Evolutionary conservation across 1,284 basidiomycete species (phyloP), one percentile per base, ranked within the genome.

Genomic region (Apiotrichum veenhuisii): DNA sequence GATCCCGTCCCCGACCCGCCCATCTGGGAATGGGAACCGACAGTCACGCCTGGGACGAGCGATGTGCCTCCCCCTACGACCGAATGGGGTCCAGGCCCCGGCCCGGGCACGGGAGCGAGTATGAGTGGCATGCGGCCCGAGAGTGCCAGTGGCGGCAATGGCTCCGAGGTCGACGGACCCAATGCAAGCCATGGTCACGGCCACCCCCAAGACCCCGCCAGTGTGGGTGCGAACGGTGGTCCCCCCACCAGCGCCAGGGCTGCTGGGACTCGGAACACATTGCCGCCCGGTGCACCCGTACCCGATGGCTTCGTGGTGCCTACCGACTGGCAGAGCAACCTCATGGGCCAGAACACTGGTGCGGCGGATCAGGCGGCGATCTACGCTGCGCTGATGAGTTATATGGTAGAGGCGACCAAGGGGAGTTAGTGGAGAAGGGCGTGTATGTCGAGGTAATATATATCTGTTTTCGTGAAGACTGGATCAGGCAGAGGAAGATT

Each of bases 391-490:
- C 54, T 68, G 15, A 66, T 68, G 65, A 61, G 57, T 26, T 68
- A 65, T 51, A 64, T 68, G 60, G 45, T 66, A 14, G 60, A 66
- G 49, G 64, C 64, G 15, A 59, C 64, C n/a, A 63, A 56, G 50
- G 49, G 49, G 4, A 33, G 20, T 3, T 41, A 33, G 27, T 8
- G 11, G 30, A 30, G 30, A 30, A 30, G 30, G 12, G 30, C 7
- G 30, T 5, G 12, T 12, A 30, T 30, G 5, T 5, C 7, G 30
- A 30, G 30, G 30, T 12, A n/a, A n/a, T n/a, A n/a, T n/a, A n/a
- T n/a, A 30, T 30, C 30, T 30, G 12, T 30, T 30, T 5, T n/a
- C n/a, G n/a, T n/a, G n/a, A n/a, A 5, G 30, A 30, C 30, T 30
- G 30, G 30, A 30, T 5, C 30, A 7, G 30, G n/a, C n/a, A n/a